phyloP scores from a whole-genome alignment of 176 grass and related monocot genomes.

The Oryza punctata region DNA sequence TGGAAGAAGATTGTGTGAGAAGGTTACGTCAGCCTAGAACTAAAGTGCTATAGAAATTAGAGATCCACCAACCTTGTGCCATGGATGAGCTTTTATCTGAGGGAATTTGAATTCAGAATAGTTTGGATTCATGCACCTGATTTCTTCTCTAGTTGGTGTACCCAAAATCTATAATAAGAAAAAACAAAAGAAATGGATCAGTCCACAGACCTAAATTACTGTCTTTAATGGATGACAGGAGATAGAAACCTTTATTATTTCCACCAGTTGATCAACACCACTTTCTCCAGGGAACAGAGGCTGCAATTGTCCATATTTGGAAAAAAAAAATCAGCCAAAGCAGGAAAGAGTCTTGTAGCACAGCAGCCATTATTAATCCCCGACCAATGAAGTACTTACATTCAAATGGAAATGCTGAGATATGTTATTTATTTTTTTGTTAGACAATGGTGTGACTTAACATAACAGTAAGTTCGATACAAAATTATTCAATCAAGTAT shows the following conservation, averaged over 20 bases:
- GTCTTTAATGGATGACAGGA: conserved; percentile 7
- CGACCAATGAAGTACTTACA: background rate
- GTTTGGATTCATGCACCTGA: conserved; percentile 97
- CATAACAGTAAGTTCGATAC: background rate
- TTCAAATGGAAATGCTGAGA: background rate
- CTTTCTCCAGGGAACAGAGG: conserved; percentile 96
- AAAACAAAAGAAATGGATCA: conserved; percentile 5
- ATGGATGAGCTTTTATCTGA: conserved; percentile 97
- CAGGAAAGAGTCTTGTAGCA: background rate
- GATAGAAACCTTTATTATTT: conserved; percentile 90
- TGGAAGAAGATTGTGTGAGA: conserved; percentile 23
- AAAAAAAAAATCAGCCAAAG: background rate
- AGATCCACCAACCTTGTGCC: conserved; percentile 76
- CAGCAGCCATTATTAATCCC: background rate
- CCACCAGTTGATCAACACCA: conserved; percentile 90
- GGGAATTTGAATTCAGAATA: conserved; percentile 92
- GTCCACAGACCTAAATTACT: background rate
- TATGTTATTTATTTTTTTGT: background rate
- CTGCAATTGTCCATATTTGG: conserved; percentile 37
- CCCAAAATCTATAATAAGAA: conserved; percentile 74
- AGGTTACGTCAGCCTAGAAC: conserved; percentile 1
- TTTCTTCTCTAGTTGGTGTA: conserved; percentile 95
- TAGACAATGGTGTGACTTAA: background rate
- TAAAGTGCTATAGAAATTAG: background rate
- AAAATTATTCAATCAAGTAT: conserved; percentile 4